Percentiles rank a stretch among this genome's conserved stretches.
phyloP scores from a whole-genome alignment of 2,329 filamentous ascomycete species.

The Aspergillus eucalypticola region DNA sequence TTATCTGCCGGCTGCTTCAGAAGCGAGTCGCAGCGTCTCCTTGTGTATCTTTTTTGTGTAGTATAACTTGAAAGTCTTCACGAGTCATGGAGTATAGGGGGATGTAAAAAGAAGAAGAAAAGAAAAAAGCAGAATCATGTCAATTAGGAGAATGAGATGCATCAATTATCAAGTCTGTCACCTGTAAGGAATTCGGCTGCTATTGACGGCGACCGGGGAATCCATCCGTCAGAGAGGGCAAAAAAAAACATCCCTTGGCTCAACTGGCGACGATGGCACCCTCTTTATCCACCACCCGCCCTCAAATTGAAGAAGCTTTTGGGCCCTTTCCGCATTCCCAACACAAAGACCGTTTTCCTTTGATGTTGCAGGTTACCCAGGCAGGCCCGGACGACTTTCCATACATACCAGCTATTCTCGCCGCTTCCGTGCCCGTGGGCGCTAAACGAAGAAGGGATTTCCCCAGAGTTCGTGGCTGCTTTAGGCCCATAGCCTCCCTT shows the following conservation, averaged over 20 bases:
- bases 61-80: background rate
- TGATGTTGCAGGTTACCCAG: background rate
- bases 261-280: no score
- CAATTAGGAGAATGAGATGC: background rate
- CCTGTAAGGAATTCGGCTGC: background rate
- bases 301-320: no score
- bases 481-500: background rate
- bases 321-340: background rate
- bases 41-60: background rate
- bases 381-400: background rate
- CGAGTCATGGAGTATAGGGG: background rate
- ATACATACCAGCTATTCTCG: background rate
- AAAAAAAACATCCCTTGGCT: background rate
- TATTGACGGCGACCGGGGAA: background rate
- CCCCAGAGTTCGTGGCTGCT: conserved; percentile 1
- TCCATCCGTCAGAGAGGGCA: background rate
- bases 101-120: no score
- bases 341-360: background rate
- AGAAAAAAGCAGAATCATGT: no score
- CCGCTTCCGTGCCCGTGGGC: background rate
- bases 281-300: background rate
- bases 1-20: background rate
- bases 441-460: background rate
- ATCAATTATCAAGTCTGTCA: background rate
- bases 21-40: background rate